Conservation (phyloP, 208 protist species). For the Naegleria fowleri region DNA sequence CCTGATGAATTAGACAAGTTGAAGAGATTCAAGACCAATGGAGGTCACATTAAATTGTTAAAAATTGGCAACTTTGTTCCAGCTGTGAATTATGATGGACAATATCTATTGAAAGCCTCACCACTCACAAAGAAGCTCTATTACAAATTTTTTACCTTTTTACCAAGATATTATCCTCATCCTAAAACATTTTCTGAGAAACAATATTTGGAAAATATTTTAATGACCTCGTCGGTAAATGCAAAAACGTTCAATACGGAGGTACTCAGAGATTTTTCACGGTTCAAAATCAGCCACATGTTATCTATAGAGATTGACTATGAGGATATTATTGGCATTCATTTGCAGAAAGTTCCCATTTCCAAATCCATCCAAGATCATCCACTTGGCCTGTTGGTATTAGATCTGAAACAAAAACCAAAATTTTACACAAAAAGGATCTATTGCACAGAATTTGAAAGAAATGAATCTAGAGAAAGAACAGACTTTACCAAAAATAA, state of each 20-base stretch:
- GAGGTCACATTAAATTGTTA: background rate
- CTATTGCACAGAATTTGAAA: background rate
- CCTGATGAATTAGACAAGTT: background rate
- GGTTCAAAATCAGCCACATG: background rate
- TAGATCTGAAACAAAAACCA: background rate
- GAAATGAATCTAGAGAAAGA: background rate
- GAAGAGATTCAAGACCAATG: background rate
- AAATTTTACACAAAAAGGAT: background rate
- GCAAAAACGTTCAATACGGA: background rate
- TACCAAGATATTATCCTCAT: background rate
- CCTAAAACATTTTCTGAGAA: background rate
- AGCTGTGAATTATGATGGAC: background rate
- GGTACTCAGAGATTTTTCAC: background rate
- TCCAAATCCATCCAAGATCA: background rate
- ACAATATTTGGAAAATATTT: background rate
- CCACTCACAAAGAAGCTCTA: background rate
- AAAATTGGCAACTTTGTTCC: background rate
- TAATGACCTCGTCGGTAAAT: background rate
- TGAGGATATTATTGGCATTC: background rate
- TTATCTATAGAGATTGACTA: background rate
- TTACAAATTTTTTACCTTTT: background rate
- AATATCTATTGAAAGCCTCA: background rate
- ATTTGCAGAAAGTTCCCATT: background rate
- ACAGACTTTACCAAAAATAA: background rate
- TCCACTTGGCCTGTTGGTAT: background rate